Conservation (phyloP, 345 rosid species). For the Litchi chinensis region DNA sequence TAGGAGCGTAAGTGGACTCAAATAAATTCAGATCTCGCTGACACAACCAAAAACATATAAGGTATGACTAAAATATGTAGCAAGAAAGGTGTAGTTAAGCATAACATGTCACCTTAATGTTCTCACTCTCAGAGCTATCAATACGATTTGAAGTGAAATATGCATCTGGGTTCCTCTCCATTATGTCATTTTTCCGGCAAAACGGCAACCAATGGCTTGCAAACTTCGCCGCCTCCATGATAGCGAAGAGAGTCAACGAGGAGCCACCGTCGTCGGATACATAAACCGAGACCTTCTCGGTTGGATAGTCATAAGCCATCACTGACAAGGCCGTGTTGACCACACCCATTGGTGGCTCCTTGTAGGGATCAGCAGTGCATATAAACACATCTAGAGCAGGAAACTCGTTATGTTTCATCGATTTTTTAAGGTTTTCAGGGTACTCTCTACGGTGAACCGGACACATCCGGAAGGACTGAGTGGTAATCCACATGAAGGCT, state of each 20-base stretch:
- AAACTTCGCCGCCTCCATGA: slow-evolving; percentile 73
- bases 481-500: slow-evolving; percentile 65
- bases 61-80: too few species aligned
- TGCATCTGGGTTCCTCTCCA: slow-evolving; percentile 57
- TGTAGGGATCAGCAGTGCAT: slow-evolving; percentile 74
- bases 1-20: too few species aligned
- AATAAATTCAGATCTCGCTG: too few species aligned
- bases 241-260: slow-evolving; percentile 63
- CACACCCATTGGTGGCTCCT: slow-evolving; percentile 63
- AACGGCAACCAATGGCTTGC: slow-evolving; percentile 76
- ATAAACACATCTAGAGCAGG: slow-evolving; percentile 31
- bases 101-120: slow-evolving; percentile 50
- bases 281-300: slow-evolving; percentile 64
- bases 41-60: neutral
- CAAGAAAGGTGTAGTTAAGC: too few species aligned
- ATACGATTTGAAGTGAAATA: slow-evolving; percentile 44
- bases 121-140: slow-evolving; percentile 27
- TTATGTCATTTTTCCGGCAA: slow-evolving; percentile 45
- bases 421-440: slow-evolving; percentile 44
- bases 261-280: slow-evolving; percentile 95
- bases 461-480: slow-evolving; percentile 40
- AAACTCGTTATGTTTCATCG: slow-evolving; percentile 33
- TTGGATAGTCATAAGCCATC: slow-evolving; percentile 79
- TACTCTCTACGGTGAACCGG: slow-evolving; percentile 47
- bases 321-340: slow-evolving; percentile 78